Evolutionary conservation across 1,284 basidiomycete genomes (phyloP), one percentile per base, ranked within the genome.

Genomic region (Chalciporus sp.): DNA sequence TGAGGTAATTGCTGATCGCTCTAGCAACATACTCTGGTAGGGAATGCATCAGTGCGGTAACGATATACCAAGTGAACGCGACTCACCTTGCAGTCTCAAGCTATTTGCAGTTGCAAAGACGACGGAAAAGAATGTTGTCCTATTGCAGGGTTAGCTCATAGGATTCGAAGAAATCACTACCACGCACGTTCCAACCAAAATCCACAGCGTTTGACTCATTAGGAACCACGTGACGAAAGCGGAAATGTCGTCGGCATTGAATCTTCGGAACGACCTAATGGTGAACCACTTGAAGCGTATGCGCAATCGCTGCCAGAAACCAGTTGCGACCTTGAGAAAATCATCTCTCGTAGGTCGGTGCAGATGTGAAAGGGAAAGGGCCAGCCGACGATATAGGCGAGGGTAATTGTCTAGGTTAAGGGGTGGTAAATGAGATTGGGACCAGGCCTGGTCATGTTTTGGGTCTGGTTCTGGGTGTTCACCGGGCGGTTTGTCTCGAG

Each of bases 201-300:
- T 89, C 91, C 95, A 97, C 17, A 94, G 73, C 4, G 92, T 94
- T 66, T 98, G 94, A 57, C 95, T 95, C 73, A 98, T 88, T 43
- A 98, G 74, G 63, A 97, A 92, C 85, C 95, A 94, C 45, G 93
- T 96, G 43, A 97, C 76, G 73, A 99, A 98, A 1, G 95, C 96
- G 49, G 94, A 96, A 55, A 97, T 90, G 70, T 99, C 97, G 70
- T 99, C 97, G 47, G 92, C 90, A 61, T 98, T 95, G 76, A 97
- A 99, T 62, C 87, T 88, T 31, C 96, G 84, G 75, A 98, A 99
- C 1, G 94, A 94, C 60, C 93, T 84, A 63, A 99, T 97, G 10
- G 94, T 95, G 61, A 96, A 91, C 97, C 97, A 99, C 70, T 95
- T 95, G 76, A 98, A 94, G n/a, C 94, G 85, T 60, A 99, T 93